A percentile compares a stretch with the other conserved stretches of the same genome.
Conservation (phyloP, 805 yeast genomes). For the Sugiyamaella americana region DNA sequence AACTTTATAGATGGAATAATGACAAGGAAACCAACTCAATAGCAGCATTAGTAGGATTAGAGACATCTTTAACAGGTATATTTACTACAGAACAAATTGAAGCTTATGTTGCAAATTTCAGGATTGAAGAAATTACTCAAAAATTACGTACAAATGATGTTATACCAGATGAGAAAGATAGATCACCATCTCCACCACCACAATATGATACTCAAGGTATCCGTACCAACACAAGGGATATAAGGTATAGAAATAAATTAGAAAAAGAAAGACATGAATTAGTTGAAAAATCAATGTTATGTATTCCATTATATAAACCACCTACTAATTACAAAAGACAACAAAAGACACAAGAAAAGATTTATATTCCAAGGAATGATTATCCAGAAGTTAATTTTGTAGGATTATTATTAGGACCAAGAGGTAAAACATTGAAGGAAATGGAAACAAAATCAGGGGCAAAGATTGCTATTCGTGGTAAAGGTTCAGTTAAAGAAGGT, state of each 20-base stretch:
- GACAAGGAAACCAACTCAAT: constrained; percentile 25
- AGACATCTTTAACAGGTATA: constrained; percentile 41
- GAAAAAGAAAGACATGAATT: constrained; percentile 77
- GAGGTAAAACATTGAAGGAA: constrained; percentile 82
- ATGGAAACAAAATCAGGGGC: constrained; percentile 86
- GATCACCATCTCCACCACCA: constrained; percentile 90
- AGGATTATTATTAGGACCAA: constrained; percentile 87
- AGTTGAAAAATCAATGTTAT: constrained; percentile 65
- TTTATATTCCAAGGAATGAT: constrained; percentile 76
- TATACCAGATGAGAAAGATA: constrained; percentile 41
- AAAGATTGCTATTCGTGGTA: constrained; percentile 83
- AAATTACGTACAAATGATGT: constrained; percentile 47
- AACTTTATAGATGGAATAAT: constrained; percentile 29
- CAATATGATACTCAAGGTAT: constrained; percentile 77
- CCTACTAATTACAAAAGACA: constrained; percentile 73
- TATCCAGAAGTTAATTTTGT: constrained; percentile 91
- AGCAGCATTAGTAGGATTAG: constrained; percentile 29
- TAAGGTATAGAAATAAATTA: constrained; percentile 49
- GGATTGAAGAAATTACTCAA: constrained; percentile 76
- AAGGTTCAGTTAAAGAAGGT: constrained; percentile 94
- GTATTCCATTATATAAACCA: constrained; percentile 70
- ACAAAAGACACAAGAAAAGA: constrained; percentile 69
- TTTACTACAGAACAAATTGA: constrained; percentile 74
- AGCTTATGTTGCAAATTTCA: constrained; percentile 54
- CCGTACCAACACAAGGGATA: constrained; percentile 79